Evolutionary conservation across 2,329 filamentous ascomycete genomes (phyloP), one percentile per base, ranked within the genome.

Genomic region (Phaeosphaeriaceae sp.): DNA sequence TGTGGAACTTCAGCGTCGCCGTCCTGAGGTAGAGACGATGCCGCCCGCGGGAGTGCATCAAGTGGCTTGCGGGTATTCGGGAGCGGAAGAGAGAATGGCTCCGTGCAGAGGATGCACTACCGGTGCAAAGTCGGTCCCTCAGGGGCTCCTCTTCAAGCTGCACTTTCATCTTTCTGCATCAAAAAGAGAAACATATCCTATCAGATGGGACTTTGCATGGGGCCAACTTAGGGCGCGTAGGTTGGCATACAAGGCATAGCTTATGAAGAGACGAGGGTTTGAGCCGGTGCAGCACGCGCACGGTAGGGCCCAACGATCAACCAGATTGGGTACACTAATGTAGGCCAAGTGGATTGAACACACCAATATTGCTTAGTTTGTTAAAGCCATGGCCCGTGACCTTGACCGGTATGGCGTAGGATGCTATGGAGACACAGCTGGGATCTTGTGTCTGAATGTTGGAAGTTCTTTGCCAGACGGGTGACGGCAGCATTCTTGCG

Each of bases 241-340:
- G 42, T 50, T 33, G 20, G 41, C 24, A 40, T 41, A 24, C 48
- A 44, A 20, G 49, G 51, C 44, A 53, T 51, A 60, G 54, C 49
- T 53, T 49, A 53, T 46, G 49, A 52, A 54, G 56, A 59, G 53
- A 59, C 56, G 61, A 52, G 57, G 63, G 55, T 60, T 62, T 49
- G 45, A 56, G 48, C 42, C n/a, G n/a, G 41, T 47, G 46, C 45
- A 31, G 36, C 36, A 40, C 36, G 36, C 36, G 36, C 36, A 24
- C 64, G 62, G 59, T 51, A 55, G 42, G 49, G 53, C 57, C 56
- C 59, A 50, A 45, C 51, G 61, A 62, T 65, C 62, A 57, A 54
- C 62, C 48, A 49, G 48, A 49, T 49, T 56, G 54, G 50, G 50
- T 64, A 62, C 52, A 56, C 63, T 64, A 66, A 56, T 60, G 54